These are phyloP conservation scores for Globisporangium perplexum DNA, from an alignment of 352 stramenopile species.

Conservation along the genomic window DNA sequence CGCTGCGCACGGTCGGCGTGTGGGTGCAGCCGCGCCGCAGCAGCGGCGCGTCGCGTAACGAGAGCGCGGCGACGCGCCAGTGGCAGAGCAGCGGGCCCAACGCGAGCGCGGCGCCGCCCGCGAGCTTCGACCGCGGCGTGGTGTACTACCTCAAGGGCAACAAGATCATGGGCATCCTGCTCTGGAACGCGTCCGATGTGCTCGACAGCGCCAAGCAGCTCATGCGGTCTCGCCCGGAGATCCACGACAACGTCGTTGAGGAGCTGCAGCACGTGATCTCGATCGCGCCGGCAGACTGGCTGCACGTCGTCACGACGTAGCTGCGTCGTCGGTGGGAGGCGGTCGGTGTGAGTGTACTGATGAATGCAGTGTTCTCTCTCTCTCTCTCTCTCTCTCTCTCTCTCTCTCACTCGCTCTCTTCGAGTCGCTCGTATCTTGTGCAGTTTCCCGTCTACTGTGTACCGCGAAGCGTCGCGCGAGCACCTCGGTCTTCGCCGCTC, in stretches of 20 bases:
- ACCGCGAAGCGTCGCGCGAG: neutral
- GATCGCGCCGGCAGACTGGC: slow-evolving; percentile 85
- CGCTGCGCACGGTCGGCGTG: slow-evolving; percentile 66
- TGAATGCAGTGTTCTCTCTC: neutral
- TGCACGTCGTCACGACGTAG: slow-evolving; percentile 58
- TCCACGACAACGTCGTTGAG: slow-evolving; percentile 66
- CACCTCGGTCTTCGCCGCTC: too few species aligned
- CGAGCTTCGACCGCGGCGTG: slow-evolving; percentile 69
- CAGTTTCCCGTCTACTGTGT: neutral
- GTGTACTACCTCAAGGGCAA: slow-evolving; percentile 90
- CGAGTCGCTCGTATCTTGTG: neutral
- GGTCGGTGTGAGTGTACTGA: neutral
- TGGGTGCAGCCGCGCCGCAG: slow-evolving; percentile 60
- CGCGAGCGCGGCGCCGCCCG: slow-evolving; percentile 12
- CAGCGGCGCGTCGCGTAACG: slow-evolving; percentile 1
- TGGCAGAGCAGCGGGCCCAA: neutral
- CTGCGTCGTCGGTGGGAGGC: neutral
- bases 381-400: too few species aligned
- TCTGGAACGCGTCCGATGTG: slow-evolving; percentile 88
- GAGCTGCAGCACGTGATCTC: slow-evolving; percentile 81
- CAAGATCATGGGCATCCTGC: slow-evolving; percentile 87
- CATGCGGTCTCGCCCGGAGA: slow-evolving; percentile 62
- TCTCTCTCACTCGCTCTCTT: too few species aligned
- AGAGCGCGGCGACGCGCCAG: slow-evolving; percentile 1
- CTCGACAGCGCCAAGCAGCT: slow-evolving; percentile 83